Conservation (phyloP, 176 grass and related monocot genomes). For the Cenchrus americanus region DNA sequence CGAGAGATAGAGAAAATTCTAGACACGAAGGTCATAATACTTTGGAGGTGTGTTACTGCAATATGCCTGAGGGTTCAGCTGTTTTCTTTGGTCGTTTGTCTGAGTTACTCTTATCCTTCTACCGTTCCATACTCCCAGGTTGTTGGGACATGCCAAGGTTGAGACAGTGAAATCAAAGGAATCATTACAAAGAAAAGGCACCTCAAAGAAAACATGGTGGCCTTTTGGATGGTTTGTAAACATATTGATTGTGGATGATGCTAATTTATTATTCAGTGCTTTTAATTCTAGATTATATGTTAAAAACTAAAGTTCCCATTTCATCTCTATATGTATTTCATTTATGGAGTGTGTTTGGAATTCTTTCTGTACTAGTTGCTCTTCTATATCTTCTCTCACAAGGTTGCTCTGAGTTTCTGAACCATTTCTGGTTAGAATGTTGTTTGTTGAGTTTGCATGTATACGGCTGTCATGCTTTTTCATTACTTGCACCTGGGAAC, state of each 20-base stretch:
- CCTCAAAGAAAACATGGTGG: constrained; percentile 88
- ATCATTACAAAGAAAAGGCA: constrained; percentile 68
- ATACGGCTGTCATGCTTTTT: not conserved
- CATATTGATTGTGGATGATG: not conserved
- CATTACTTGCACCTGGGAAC: not conserved
- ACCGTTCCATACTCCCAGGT: constrained; percentile 57
- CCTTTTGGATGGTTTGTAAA: constrained; percentile 78
- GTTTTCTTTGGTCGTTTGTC: constrained; percentile 19
- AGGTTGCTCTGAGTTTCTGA: not conserved
- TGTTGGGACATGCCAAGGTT: constrained; percentile 96
- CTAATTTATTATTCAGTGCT: constrained; percentile 16
- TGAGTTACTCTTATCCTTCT: constrained; percentile 21
- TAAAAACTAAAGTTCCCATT: constrained; percentile 5
- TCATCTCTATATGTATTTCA: not conserved
- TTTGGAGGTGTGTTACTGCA: constrained; percentile 72
- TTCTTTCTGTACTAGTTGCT: constrained; percentile 26
- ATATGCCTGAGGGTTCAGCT: constrained; percentile 7
- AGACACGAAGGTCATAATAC: constrained; percentile 91
- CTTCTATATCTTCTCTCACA: not conserved
- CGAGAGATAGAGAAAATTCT: constrained; percentile 89
- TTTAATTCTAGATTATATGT: constrained; percentile 9
- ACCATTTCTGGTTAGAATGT: not conserved
- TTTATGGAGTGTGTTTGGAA: constrained; percentile 5
- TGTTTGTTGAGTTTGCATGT: not conserved
- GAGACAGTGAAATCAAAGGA: constrained; percentile 88